These are phyloP conservation scores for Elaphomyces granulatus DNA, from an alignment of 495 filamentous ascomycete species.

Conservation along the genomic window DNA sequence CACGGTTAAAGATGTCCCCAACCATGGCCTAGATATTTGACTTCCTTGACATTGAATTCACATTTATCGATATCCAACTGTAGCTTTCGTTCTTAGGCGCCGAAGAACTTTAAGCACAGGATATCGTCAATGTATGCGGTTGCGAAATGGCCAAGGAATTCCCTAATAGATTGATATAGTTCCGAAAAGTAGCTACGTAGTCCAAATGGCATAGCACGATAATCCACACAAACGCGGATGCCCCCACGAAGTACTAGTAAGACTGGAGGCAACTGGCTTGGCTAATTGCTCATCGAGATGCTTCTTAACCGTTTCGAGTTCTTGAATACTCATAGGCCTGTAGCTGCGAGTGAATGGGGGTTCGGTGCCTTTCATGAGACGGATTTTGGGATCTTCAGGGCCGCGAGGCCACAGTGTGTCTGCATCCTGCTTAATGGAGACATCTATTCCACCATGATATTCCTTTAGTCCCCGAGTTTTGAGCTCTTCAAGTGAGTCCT, in stretches of 20 bases:
- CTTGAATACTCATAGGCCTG: neutral
- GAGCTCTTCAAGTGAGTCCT: too few relatives aligned
- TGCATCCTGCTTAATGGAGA: constrained; percentile 4
- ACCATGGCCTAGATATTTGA: constrained; percentile 6
- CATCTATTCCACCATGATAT: constrained; percentile 5
- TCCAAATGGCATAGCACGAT: constrained; percentile 6
- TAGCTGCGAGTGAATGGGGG: neutral
- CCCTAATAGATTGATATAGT: constrained; percentile 6
- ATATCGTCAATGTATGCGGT: constrained; percentile 10
- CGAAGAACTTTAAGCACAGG: constrained; percentile 3
- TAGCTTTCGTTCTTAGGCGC: constrained; percentile 3
- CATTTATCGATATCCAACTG: constrained; percentile 10
- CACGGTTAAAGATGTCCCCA: too few relatives aligned
- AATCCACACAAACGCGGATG: neutral
- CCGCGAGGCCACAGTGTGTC: neutral
- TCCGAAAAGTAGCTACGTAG: constrained; percentile 9
- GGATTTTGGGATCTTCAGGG: neutral
- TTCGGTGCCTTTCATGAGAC: neutral
- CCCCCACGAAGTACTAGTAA: neutral
- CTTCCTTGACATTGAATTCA: constrained; percentile 6
- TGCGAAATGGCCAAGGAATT: constrained; percentile 8
- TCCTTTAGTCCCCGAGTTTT: constrained; percentile 6
- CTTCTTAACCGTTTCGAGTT: neutral
- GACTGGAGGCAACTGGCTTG: neutral
- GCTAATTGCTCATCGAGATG: neutral